phyloP scores from a whole-genome alignment of 805 yeast genomes.

The Candida ovalis region DNA sequence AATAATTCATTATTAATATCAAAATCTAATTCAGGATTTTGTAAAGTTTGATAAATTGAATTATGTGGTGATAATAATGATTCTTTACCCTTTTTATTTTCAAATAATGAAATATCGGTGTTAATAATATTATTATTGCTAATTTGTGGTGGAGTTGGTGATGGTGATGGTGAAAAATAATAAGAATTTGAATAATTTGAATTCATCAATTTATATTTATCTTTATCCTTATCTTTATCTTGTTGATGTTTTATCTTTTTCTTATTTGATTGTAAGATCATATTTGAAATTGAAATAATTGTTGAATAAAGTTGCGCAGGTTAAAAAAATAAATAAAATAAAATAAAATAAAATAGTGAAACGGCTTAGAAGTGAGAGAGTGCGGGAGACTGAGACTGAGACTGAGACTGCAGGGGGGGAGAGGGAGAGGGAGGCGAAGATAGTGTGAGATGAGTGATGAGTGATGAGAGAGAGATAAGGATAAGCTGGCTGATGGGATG shows the following conservation, averaged over 20 bases:
- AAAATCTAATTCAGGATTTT: conserved; percentile 30
- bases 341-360: too few relatives aligned
- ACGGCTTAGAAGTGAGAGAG: too few relatives aligned
- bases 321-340: not conserved
- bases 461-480: too few relatives aligned
- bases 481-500: too few relatives aligned
- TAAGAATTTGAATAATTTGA: not conserved
- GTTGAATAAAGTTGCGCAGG: not conserved
- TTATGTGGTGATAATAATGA: conserved; percentile 29
- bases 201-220: too few relatives aligned
- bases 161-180: not conserved
- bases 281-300: not conserved
- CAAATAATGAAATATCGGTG: not conserved
- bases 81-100: too few relatives aligned
- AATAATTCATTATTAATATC: conserved; percentile 10
- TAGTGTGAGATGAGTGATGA: too few relatives aligned
- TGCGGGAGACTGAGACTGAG: too few relatives aligned
- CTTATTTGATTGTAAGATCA: not conserved
- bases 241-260: not conserved
- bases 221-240: not conserved
- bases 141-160: not conserved
- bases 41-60: conserved; percentile 31
- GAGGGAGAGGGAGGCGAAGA: too few relatives aligned
- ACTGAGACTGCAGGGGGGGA: too few relatives aligned
- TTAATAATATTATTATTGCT: not conserved